Base-by-base conservation (phyloP, 371 early-diverging fungal species). In the Syncephalastrum sp. region DNA sequence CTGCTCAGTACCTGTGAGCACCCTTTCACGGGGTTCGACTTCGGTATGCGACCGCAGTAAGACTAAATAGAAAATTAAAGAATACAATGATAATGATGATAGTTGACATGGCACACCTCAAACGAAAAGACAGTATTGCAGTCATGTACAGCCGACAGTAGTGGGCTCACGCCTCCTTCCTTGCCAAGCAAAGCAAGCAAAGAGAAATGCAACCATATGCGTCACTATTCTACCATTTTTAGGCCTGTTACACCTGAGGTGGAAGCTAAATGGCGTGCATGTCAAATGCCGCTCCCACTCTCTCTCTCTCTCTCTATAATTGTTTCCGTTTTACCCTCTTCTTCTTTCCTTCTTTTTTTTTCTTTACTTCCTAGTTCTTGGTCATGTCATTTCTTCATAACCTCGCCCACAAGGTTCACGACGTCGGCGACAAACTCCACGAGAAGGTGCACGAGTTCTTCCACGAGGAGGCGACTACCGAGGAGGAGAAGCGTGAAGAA, bases 401-500 rank as follows among this genome's bases (percentile, higher is more conserved):
- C 38, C 38, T 33, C 2, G 38, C 38, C 10, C 58, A 66, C 64
- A 56, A 70, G 47, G 71, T 71, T 6, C 65, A 68, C 10, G 64
- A 68, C 48, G 48, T 70, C 27, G 71, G 71, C 42, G 63, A 57
- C 17, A 67, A 72, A 14, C 7, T 68, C 2, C 43, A 60, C 33
- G 47, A 61, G 25, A 54, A 56, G 27, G 58, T 68, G 3, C 57
- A 58, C 46, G 59, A 57, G 41, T 52, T 65, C 4, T 33, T 61
- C 1, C 46, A 53, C n/a, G 53, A 24, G 38, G 47, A 16, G 44
- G 19, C 6, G 53, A 47, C 1, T 10, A 33, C 38, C 38, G 63
- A 72, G 12, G 68, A 68, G 24, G 67, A 80, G 10, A 61, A 70
- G n/a, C 61, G 70, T 21, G 77, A 79, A 48, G 64, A 68, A 52